phyloP scores from a whole-genome alignment of 1,284 basidiomycete species.

The Paramarasmius palmivorus region DNA sequence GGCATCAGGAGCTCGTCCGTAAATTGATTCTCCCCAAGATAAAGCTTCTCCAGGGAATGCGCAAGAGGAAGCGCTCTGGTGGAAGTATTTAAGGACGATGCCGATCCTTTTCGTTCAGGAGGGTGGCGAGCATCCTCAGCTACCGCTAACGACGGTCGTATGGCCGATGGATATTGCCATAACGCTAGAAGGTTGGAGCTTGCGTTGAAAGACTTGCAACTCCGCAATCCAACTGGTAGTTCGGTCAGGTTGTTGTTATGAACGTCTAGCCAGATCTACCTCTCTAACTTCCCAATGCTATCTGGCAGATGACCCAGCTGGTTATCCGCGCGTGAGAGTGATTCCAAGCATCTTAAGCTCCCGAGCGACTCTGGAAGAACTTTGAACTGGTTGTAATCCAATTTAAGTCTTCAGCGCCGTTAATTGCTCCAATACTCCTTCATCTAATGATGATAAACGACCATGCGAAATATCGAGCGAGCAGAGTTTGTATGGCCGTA shows the following conservation, averaged over 20 bases:
- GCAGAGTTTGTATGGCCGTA: conserved; percentile 67
- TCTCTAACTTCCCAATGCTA: conserved; percentile 77
- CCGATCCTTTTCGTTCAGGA: conserved; percentile 46
- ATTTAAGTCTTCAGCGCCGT: conserved; percentile 72
- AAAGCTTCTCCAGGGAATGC: conserved; percentile 74
- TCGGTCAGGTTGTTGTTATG: conserved; percentile 91
- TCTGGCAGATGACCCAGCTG: conserved; percentile 78
- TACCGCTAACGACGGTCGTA: conserved; percentile 5
- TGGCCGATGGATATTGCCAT: conserved; percentile 66
- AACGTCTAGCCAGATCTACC: conserved; percentile 79
- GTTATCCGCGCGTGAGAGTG: conserved; percentile 90
- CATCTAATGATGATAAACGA: conserved; percentile 86
- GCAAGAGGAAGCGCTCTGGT: conserved; percentile 51
- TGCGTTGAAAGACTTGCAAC: conserved; percentile 83
- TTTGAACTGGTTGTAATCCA: conserved; percentile 89
- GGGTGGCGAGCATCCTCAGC: conserved; percentile 4
- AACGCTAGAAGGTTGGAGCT: conserved; percentile 86
- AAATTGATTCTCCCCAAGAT: conserved; percentile 89
- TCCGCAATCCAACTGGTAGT: conserved; percentile 83
- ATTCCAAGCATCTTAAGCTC: conserved; percentile 69
- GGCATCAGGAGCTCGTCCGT: conserved; percentile 82
- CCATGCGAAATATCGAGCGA: conserved; percentile 88
- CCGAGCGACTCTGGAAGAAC: conserved; percentile 83
- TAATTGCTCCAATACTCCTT: conserved; percentile 71
- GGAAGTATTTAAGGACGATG: conserved; percentile 35